A percentile compares a stretch with the other conserved stretches of the same genome.
Evolutionary conservation across 139 green algal species (phyloP).

Genomic region (Micractinium conductrix): DNA sequence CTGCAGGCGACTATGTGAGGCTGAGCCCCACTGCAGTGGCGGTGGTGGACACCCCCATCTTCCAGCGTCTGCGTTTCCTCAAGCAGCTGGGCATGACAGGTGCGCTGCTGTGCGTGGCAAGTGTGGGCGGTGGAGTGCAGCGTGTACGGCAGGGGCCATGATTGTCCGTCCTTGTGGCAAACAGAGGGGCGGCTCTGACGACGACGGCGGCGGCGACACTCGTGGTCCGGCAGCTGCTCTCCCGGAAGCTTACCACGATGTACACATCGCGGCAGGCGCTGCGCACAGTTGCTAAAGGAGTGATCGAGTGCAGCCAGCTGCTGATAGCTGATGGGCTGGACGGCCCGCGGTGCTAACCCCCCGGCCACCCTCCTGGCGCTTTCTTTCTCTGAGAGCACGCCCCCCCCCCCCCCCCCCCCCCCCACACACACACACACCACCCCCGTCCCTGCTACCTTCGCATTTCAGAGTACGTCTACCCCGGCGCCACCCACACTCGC

Average conservation of each 20-base stretch:
- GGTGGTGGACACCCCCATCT: slow-evolving; percentile 83
- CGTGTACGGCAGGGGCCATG: background rate
- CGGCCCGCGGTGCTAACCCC: no score
- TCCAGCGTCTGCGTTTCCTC: slow-evolving; percentile 83
- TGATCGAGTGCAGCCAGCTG: no score
- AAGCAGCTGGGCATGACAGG: slow-evolving; percentile 80
- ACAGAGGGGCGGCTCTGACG: no score
- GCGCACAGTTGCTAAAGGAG: no score
- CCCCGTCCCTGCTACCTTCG: no score
- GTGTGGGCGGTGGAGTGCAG: background rate
- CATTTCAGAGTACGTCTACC: background rate
- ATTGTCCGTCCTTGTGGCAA: no score
- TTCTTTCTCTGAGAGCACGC: background rate
- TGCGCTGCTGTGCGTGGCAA: no score
- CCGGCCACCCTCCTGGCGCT: no score
- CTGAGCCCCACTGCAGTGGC: slow-evolving; percentile 48
- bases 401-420: background rate
- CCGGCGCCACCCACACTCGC: slow-evolving; percentile 66
- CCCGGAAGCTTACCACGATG: background rate
- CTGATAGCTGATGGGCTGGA: no score
- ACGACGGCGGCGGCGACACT: no score
- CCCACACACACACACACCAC: background rate
- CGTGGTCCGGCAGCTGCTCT: background rate
- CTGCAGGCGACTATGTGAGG: slow-evolving; percentile 13
- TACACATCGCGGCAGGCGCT: no score